Evolutionary conservation across 108 stramenopile species (phyloP), one percentile per base, ranked within the genome.

Genomic region (Hondaea fermentalgiana): DNA sequence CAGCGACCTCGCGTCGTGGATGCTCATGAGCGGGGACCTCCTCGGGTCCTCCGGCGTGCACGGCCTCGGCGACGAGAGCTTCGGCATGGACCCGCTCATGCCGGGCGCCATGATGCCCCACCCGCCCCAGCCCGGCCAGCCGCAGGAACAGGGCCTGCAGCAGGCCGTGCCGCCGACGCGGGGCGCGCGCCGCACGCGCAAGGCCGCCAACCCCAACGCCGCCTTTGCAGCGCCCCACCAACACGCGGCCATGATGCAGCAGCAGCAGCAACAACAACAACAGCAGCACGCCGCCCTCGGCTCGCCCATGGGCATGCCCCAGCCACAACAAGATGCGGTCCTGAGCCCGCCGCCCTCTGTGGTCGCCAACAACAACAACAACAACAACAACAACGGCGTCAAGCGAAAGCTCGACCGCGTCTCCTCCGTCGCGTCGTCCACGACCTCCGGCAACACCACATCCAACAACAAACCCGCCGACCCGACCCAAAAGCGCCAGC

Each of bases 21-120:
- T 83, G 76, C 49, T 83, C 49, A 83, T 83, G 76, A 83, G 76
- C 51, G 76, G 76, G 3, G 76, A 83, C 23, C 51, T 83, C 12
- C 76, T 83, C 49, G 76, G 76, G n/a, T 83, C 76, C 45, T 69
- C 64, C 10, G 64, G 64, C 64, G 42, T 69, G 14, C n/a, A 28
- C 76, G 25, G 45, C 10, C 49, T 21, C 28, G 76, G 51, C 10
- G 76, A 21, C 12, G 28, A 53, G 1, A 23, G n/a, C 49, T 53
- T 53, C 76, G 45, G n/a, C 76, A 83, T 83, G 76, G 76, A 83
- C 25, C 25, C 45, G 23, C 76, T 53, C 51, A 14, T 69, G 64
- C 64, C 64, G 25, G 64, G 76, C 19, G 19, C 44, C 51, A 8
- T 28, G 45, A 43, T 23, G 35, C 35, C 35, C 35, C 35, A 35